A percentile compares a stretch with the other conserved stretches of the same genome.
These are phyloP conservation scores for Crocinoboletus sp. DNA, from an alignment of 1,284 basidiomycete species.

Conservation along the genomic window DNA sequence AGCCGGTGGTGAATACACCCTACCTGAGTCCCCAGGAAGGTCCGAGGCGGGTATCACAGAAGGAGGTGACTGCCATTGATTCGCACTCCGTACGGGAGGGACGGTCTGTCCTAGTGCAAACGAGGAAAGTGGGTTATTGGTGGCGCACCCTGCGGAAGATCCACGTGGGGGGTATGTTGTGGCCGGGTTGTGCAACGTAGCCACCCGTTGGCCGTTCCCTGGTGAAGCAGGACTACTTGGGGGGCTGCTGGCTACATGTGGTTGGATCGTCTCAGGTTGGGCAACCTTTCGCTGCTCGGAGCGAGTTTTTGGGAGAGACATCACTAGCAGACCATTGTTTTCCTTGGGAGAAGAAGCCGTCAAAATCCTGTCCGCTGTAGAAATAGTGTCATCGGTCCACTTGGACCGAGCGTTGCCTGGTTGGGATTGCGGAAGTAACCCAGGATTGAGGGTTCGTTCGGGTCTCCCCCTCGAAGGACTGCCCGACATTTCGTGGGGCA, in stretches of 20 bases:
- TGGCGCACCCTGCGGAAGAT: slow-evolving; percentile 17
- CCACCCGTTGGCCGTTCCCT: slow-evolving; percentile 21
- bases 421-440: slow-evolving; percentile 2
- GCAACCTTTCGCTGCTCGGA: slow-evolving; percentile 4
- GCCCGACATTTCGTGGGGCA: background rate
- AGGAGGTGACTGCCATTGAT: slow-evolving; percentile 27
- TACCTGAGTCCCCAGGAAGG: slow-evolving; percentile 11
- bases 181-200: slow-evolving; percentile 18
- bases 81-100: slow-evolving; percentile 42
- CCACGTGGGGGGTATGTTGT: slow-evolving; percentile 14
- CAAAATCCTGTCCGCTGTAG: background rate
- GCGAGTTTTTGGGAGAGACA: slow-evolving; percentile 3
- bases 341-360: slow-evolving; percentile 2
- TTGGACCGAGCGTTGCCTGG: slow-evolving; percentile 1
- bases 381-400: background rate
- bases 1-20: slow-evolving; percentile 17
- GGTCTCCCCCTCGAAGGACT: slow-evolving; percentile 17
- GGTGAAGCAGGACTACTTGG: slow-evolving; percentile 19
- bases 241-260: background rate
- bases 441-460: slow-evolving; percentile 24
- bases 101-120: slow-evolving; percentile 37
- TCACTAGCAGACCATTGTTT: slow-evolving; percentile 2
- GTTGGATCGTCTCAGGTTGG: slow-evolving; percentile 7
- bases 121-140: slow-evolving; percentile 25
- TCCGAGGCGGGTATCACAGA: slow-evolving; percentile 11